phyloP scores from a whole-genome alignment of 1,139 yeast genomes.

The Petasospora fabianii region DNA sequence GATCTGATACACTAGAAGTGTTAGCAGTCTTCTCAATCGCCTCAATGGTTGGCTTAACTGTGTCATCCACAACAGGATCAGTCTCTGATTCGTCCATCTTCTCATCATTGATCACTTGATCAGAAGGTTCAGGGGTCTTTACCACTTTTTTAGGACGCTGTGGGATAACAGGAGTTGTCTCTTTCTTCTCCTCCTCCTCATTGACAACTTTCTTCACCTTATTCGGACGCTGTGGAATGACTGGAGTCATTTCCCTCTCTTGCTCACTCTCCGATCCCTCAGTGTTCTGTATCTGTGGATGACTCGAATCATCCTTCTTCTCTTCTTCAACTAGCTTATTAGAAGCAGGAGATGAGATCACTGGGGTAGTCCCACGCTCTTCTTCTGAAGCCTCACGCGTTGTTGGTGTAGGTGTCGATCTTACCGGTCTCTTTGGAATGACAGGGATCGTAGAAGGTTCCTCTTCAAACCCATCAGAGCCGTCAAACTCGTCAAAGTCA shows the following conservation, averaged over 20 bases:
- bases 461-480: too few relatives aligned
- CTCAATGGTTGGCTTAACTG: too few relatives aligned
- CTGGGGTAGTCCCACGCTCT: not conserved
- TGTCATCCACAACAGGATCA: not conserved
- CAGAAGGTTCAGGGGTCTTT: not conserved
- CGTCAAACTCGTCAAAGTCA: conserved; percentile 8
- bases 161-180: conserved; percentile 17
- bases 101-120: not conserved
- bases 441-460: conserved; percentile 5
- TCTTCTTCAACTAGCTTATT: too few relatives aligned
- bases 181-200: not conserved
- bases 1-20: too few relatives aligned
- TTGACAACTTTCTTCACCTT: conserved; percentile 2
- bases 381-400: conserved; percentile 4
- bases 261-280: not conserved
- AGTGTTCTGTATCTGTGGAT: too few relatives aligned
- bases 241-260: not conserved
- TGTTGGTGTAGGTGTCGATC: not conserved
- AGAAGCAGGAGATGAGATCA: too few relatives aligned
- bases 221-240: conserved; percentile 2
- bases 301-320: too few relatives aligned
- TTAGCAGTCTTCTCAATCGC: too few relatives aligned
- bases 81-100: not conserved
- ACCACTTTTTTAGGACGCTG: conserved; percentile 8
- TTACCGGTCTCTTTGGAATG: conserved; percentile 15